phyloP scores from a whole-genome alignment of 164 flowering plant species.

The Dillenia suffruticosa region DNA sequence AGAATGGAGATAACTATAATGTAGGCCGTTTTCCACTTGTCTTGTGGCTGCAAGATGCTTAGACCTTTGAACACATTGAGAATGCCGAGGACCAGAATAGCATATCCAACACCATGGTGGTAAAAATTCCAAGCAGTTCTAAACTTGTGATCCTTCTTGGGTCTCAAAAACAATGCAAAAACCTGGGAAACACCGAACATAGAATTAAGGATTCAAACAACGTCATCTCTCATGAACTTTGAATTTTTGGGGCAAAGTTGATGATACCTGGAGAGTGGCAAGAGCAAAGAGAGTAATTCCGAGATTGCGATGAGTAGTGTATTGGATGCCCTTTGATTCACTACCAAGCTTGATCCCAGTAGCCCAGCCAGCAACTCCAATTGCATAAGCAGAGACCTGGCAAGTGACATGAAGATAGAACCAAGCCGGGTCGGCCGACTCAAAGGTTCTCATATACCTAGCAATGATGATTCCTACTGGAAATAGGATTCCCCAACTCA shows the following conservation, averaged over 20 bases:
- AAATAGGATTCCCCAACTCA: constrained; percentile 83
- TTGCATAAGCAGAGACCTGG: constrained; percentile 58
- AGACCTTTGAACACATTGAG: constrained; percentile 77
- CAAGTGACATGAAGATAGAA: constrained; percentile 71
- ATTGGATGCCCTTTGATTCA: constrained; percentile 43
- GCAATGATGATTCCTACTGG: constrained; percentile 64
- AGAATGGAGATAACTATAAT: constrained; percentile 26
- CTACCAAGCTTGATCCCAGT: constrained; percentile 77
- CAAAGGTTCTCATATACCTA: constrained; percentile 52
- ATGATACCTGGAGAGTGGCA: constrained; percentile 75
- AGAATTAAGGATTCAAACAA: background rate
- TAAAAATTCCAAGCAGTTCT: constrained; percentile 72
- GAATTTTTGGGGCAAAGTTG: background rate
- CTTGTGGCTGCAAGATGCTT: constrained; percentile 43
- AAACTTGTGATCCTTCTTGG: constrained; percentile 68
- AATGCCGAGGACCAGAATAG: constrained; percentile 58
- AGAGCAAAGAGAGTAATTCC: constrained; percentile 72
- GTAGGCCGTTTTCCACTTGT: constrained; percentile 55
- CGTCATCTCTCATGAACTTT: background rate
- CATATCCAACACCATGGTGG: constrained; percentile 72
- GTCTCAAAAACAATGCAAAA: constrained; percentile 71
- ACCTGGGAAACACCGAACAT: constrained; percentile 25
- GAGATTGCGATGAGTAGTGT: constrained; percentile 49
- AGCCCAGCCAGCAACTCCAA: constrained; percentile 87
- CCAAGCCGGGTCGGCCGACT: constrained; percentile 78